phyloP scores from a whole-genome alignment of 306 rosid species.

The Prunus dulcis region DNA sequence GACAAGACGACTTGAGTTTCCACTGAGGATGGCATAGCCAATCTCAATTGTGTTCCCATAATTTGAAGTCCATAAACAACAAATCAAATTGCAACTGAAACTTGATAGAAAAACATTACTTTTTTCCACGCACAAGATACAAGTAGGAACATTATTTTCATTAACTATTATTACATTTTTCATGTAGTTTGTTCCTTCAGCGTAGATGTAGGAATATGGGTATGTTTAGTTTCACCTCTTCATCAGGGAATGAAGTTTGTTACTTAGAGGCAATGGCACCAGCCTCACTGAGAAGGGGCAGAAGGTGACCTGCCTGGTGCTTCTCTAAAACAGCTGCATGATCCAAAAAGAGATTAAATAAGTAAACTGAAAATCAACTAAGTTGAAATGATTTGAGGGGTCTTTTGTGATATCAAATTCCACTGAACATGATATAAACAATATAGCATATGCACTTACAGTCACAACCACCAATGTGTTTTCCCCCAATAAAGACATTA shows the following conservation, averaged over 20 bases:
- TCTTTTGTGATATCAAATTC: not conserved
- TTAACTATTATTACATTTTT: not conserved
- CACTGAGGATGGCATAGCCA: not conserved
- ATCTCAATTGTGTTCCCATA: not conserved
- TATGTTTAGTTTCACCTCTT: not conserved
- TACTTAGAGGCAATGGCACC: constrained; percentile 49
- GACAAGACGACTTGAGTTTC: not conserved
- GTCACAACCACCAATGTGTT: constrained; percentile 52
- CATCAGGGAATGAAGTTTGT: constrained; percentile 24
- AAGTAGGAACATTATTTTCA: not conserved
- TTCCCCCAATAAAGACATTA: constrained; percentile 73
- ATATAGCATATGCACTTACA: constrained; percentile 24
- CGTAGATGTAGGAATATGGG: not conserved
- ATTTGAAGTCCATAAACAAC: not conserved
- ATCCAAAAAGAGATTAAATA: not conserved
- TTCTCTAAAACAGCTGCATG: constrained; percentile 61
- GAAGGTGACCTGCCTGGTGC: constrained; percentile 52
- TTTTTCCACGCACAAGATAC: not conserved
- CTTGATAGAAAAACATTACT: not conserved
- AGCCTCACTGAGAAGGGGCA: constrained; percentile 65
- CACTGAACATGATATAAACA: not conserved
- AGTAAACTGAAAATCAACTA: not conserved
- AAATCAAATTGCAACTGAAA: not conserved
- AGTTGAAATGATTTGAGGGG: not conserved
- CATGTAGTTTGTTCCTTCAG: not conserved